Evolutionary conservation across 2,329 filamentous ascomycete species (phyloP).

Genomic region (Talaromyces sp.): DNA sequence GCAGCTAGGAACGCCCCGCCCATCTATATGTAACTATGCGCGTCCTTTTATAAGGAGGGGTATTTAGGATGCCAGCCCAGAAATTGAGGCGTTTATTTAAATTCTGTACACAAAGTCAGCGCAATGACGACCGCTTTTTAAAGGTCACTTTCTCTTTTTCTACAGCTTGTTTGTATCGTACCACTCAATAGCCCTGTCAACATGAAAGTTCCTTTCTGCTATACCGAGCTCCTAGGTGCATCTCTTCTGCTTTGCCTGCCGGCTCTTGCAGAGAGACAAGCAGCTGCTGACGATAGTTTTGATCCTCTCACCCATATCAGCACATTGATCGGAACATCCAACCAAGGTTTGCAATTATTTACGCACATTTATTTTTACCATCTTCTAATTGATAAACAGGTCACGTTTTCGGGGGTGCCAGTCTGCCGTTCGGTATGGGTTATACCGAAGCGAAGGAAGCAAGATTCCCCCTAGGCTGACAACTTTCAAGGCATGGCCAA

Average conservation of each 20-base stretch:
- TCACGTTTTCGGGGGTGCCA: conserved; percentile 55
- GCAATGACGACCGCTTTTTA: neutral
- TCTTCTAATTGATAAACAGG: conserved; percentile 25
- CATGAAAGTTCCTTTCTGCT: neutral
- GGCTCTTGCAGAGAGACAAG: no score
- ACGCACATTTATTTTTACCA: neutral
- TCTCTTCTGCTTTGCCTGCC: neutral
- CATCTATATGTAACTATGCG: neutral
- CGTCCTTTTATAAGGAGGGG: neutral
- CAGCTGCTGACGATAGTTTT: neutral
- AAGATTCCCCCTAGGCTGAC: neutral
- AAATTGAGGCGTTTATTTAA: neutral
- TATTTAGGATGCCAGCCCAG: neutral
- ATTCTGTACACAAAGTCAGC: neutral
- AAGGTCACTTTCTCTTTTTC: no score
- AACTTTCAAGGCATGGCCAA: conserved; percentile 46
- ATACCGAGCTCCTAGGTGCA: neutral
- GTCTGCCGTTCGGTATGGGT: conserved; percentile 45
- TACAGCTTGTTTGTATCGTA: neutral
- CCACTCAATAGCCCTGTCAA: neutral
- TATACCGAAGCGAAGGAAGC: neutral
- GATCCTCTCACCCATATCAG: neutral
- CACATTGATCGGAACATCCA: neutral
- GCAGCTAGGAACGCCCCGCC: neutral
- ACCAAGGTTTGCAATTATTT: neutral